Conservation (phyloP, 2,329 filamentous ascomycete species). For the Pestalotiopsis sp. region DNA sequence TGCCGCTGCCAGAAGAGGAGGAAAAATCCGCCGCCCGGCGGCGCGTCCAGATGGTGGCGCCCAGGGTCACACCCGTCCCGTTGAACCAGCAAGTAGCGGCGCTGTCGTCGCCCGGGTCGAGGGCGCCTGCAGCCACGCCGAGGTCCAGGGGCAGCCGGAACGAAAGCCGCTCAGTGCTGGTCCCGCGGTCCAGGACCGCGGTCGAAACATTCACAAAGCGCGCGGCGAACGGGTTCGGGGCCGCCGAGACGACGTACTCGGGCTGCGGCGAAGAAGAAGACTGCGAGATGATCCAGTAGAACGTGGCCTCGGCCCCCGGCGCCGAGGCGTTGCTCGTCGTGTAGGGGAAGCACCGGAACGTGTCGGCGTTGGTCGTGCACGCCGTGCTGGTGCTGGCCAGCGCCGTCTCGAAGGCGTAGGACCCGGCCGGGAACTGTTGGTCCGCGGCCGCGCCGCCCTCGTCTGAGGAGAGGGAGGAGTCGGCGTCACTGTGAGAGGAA, state of each 20-base stretch:
- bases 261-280: constrained; percentile 25
- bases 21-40: constrained; percentile 23
- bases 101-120: constrained; percentile 43
- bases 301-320: constrained; percentile 47
- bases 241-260: constrained; percentile 56
- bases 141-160: constrained; percentile 60
- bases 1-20: background rate
- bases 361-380: constrained; percentile 60
- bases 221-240: constrained; percentile 57
- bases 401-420: constrained; percentile 63
- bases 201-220: constrained; percentile 44
- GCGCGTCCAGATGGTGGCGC: constrained; percentile 63
- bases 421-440: constrained; percentile 59
- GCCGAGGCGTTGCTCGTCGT: constrained; percentile 47
- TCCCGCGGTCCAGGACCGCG: constrained; percentile 29
- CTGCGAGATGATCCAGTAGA: constrained; percentile 63
- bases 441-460: constrained; percentile 6
- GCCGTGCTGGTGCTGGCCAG: constrained; percentile 54
- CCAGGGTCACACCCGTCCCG: constrained; percentile 47
- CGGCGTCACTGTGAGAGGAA: constrained; percentile 37
- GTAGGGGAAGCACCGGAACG: constrained; percentile 67
- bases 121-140: constrained; percentile 49
- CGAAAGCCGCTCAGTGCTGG: constrained; percentile 55
- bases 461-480: background rate
- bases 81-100: constrained; percentile 61